A percentile compares a stretch with the other conserved stretches of the same genome.
Evolutionary conservation across 2,329 filamentous ascomycete genomes (phyloP).

Genomic region (Claviceps fusiformis): DNA sequence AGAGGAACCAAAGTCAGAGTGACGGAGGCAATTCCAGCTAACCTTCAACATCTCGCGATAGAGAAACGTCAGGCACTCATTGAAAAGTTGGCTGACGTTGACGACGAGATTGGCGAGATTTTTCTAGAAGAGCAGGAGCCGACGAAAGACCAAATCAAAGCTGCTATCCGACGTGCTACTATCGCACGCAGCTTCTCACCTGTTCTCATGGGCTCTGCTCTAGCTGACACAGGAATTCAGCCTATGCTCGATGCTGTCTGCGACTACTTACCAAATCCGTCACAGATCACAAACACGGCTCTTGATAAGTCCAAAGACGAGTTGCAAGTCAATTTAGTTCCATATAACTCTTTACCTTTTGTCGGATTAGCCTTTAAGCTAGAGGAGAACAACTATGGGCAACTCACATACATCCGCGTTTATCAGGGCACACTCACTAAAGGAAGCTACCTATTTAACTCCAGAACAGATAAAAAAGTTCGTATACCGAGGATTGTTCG

Average conservation of each 20-base stretch:
- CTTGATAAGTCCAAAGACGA: conserved; percentile 73
- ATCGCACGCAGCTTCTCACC: conserved; percentile 81
- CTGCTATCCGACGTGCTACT: conserved; percentile 83
- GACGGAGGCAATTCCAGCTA: conserved; percentile 69
- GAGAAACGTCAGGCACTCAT: conserved; percentile 79
- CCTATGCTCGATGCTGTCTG: conserved; percentile 94
- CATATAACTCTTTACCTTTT: conserved; percentile 87
- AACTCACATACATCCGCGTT: conserved; percentile 95
- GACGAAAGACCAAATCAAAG: conserved; percentile 71
- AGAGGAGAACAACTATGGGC: conserved; percentile 96
- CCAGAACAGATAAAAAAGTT: conserved; percentile 87
- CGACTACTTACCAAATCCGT: conserved; percentile 87
- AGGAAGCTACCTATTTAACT: conserved; percentile 85
- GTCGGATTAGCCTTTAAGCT: conserved; percentile 96
- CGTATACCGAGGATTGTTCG: conserved; percentile 94
- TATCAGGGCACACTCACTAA: conserved; percentile 89
- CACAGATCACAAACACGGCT: conserved; percentile 77
- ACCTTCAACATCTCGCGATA: conserved; percentile 59
- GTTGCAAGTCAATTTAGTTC: conserved; percentile 70
- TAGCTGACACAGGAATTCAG: conserved; percentile 90
- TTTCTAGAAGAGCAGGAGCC: conserved; percentile 82
- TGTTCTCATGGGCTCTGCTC: conserved; percentile 89
- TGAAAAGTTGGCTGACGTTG: conserved; percentile 91
- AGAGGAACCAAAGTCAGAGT: conserved; percentile 65
- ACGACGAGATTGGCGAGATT: conserved; percentile 92